phyloP scores from a whole-genome alignment of 441 rosid genomes.

The Pelargonium fulgidum region DNA sequence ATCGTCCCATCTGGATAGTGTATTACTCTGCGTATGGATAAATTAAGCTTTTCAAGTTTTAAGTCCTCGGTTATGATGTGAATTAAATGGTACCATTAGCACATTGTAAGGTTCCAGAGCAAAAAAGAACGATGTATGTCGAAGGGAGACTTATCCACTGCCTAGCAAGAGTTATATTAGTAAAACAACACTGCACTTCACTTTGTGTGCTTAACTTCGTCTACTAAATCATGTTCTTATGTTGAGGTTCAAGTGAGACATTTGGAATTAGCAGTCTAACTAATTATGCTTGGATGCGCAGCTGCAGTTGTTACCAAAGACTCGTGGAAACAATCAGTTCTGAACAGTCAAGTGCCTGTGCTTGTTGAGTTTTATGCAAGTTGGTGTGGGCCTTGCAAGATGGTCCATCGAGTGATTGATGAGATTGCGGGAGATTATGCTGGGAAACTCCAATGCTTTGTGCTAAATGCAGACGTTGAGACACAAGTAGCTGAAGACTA shows the following conservation, averaged over 20 bases:
- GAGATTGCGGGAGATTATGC: conserved; percentile 75
- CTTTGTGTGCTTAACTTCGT: too few species aligned
- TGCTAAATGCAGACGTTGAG: conserved; percentile 65
- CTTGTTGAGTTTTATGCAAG: conserved; percentile 84
- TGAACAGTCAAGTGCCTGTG: conserved; percentile 60
- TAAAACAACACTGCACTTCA: too few species aligned
- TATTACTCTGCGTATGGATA: too few species aligned
- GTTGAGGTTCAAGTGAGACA: neutral
- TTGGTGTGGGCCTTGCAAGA: conserved; percentile 96
- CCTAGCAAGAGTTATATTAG: too few species aligned
- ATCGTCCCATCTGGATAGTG: too few species aligned
- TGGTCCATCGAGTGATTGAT: conserved; percentile 78
- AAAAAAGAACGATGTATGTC: too few species aligned
- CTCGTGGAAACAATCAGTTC: conserved; percentile 55
- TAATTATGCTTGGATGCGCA: conserved; percentile 23
- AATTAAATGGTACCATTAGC: too few species aligned
- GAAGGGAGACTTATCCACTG: too few species aligned
- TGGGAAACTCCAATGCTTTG: conserved; percentile 60
- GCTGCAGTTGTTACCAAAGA: conserved; percentile 48
- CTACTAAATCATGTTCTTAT: neutral
- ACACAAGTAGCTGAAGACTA: conserved; percentile 55
- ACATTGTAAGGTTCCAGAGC: too few species aligned
- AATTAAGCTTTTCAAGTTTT: too few species aligned
- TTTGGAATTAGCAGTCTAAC: neutral
- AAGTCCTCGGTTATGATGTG: too few species aligned